Evolutionary conservation across 176 grass and related monocot genomes (phyloP).

Genomic region (Avena eriantha): DNA sequence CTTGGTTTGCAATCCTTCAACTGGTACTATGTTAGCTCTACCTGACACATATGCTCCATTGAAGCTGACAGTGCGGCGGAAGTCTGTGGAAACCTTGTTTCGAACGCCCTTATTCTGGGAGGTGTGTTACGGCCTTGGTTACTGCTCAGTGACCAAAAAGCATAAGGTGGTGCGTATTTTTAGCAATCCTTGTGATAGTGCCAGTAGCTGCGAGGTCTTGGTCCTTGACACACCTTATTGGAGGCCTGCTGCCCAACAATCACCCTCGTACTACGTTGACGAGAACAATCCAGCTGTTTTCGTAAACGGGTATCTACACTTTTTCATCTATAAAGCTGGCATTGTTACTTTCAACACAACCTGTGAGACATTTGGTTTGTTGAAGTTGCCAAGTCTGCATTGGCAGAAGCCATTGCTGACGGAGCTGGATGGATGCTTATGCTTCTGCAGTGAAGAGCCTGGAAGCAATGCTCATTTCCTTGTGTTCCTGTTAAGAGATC

Average conservation of each 20-base stretch:
- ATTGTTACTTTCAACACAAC: slow-evolving; percentile 24
- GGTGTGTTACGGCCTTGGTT: slow-evolving; percentile 37
- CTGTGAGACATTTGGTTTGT: slow-evolving; percentile 29
- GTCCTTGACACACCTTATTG: slow-evolving; percentile 29
- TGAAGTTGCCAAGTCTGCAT: background rate
- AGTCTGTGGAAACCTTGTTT: background rate
- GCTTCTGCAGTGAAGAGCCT: background rate
- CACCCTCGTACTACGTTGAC: background rate
- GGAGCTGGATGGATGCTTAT: slow-evolving; percentile 40
- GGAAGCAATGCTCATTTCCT: background rate
- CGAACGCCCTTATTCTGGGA: background rate
- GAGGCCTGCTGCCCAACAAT: slow-evolving; percentile 5
- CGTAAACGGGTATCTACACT: slow-evolving; percentile 30
- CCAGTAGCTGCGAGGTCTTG: slow-evolving; percentile 24
- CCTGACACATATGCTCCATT: background rate
- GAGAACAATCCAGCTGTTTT: slow-evolving; percentile 5
- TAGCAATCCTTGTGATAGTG: too few relatives aligned
- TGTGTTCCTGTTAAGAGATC: background rate
- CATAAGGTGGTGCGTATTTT: slow-evolving; percentile 23
- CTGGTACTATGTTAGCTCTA: background rate
- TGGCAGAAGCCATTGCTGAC: background rate
- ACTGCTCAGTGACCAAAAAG: background rate
- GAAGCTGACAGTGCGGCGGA: background rate
- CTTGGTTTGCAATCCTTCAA: slow-evolving; percentile 26
- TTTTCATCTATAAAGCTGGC: background rate